Evolutionary conservation across 257 asterid genomes (phyloP), one percentile per base, ranked within the genome.

Genomic region (Rauvolfia tetraphylla): DNA sequence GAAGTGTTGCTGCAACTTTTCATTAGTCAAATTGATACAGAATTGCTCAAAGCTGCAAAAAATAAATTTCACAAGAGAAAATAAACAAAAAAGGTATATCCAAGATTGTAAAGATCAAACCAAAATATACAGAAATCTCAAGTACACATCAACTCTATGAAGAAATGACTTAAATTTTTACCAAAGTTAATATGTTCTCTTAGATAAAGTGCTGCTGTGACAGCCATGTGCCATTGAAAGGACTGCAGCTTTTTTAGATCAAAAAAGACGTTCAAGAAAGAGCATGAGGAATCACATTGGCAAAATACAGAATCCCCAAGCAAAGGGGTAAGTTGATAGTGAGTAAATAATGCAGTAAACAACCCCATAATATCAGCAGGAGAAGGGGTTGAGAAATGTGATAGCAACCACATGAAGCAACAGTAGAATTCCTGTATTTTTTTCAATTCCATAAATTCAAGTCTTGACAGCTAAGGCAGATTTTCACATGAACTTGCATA

Each of bases 1-100:
- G 87, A 93, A 93, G 84, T 93, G 98, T 82, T 93, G 98, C 86
- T 93, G 98, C 80, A 93, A 86, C 82, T 93, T 93, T 87, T 93
- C 98, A 72, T 93, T 93, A n/a, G 98, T 93, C 89, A 93, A 85
- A 85, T 91, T 93, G 71, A 93, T 93, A 80, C 98, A 93, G 77
- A 93, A 91, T 84, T 93, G 98, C 93, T 93, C 98, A 78, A 93
- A 93, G 87, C 98, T 93, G 95, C 92, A 85, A 78, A 57, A 59
- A 82, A 77, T 27, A 51, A 49, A 76, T 73, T 53, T 15, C 68
- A 49, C 6, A 42, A 65, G 38, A 38, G n/a, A 39, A 31, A 61
- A 69, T 48, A 34, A 49, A n/a, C 27, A 18, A 48, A 54, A 57
- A 62, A 31, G 2, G 38, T 15, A 68, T 77, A 51, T 41, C 7